Evolutionary conservation across 176 grass and related monocot genomes (phyloP).

Genomic region (Metroxylon sagu): DNA sequence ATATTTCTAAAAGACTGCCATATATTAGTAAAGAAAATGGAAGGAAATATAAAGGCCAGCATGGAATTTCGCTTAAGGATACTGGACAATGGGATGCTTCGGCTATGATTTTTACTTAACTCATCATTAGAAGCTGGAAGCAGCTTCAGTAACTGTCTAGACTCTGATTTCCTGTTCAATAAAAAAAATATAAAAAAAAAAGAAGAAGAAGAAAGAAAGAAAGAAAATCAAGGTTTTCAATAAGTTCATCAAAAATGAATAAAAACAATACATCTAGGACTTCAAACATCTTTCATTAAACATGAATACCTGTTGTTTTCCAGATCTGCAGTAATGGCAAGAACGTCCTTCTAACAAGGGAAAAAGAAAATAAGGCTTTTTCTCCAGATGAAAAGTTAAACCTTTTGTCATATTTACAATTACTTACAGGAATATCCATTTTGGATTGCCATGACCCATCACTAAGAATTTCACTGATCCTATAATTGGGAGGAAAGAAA

Average conservation of each 20-base stretch:
- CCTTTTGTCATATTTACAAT: background rate
- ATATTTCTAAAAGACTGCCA: too few species aligned
- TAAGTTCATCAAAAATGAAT: too few species aligned
- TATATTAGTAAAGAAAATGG: too few species aligned
- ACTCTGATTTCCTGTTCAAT: constrained; percentile 41
- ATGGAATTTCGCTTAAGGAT: constrained; percentile 13
- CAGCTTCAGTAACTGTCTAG: constrained; percentile 52
- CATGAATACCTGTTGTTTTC: constrained; percentile 47
- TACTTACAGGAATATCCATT: constrained; percentile 65
- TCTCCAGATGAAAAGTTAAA: background rate
- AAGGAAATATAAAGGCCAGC: too few species aligned
- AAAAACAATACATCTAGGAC: too few species aligned
- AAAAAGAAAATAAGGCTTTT: constrained; percentile 22
- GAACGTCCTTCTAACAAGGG: constrained; percentile 58
- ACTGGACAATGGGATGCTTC: constrained; percentile 19
- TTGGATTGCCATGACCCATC: constrained; percentile 59
- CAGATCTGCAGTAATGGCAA: constrained; percentile 56
- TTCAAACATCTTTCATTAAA: background rate
- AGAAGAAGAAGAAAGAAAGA: background rate
- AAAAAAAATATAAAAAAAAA: background rate
- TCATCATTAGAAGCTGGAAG: constrained; percentile 54
- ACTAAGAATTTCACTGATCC: constrained; percentile 65
- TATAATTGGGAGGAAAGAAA: constrained; percentile 36
- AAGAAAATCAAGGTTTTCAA: constrained; percentile 14
- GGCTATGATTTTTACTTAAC: constrained; percentile 48